Conservation (phyloP, 257 asterid genomes). For the Echium plantagineum region DNA sequence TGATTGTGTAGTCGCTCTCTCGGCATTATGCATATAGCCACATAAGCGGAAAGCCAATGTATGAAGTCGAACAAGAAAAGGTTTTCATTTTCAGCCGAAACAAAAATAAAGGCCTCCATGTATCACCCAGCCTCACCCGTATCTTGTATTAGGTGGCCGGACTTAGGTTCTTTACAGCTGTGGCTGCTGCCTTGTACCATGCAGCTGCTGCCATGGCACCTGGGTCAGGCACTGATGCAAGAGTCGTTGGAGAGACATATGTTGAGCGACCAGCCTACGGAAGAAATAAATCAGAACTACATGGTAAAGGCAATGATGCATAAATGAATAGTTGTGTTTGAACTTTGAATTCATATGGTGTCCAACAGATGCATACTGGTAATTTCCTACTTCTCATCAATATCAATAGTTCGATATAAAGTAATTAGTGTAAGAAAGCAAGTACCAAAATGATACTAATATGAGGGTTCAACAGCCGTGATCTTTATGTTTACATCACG, state of each 20-base stretch:
- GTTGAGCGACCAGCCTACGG: constrained; percentile 96
- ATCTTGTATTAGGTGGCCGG: constrained; percentile 18
- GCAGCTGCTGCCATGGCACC: constrained; percentile 96
- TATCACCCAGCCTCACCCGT: constrained; percentile 8
- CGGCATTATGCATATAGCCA: constrained; percentile 3
- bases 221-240: constrained; percentile 80
- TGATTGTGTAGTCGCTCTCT: too few species aligned
- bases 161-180: constrained; percentile 41
- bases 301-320: neutral
- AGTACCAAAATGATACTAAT: neutral
- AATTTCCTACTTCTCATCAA: too few species aligned
- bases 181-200: constrained; percentile 81
- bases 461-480: neutral
- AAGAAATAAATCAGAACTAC: constrained; percentile 7
- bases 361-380: neutral
- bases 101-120: constrained; percentile 23
- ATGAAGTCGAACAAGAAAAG: constrained; percentile 9
- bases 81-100: constrained; percentile 14
- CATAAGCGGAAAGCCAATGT: constrained; percentile 31
- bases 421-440: too few species aligned
- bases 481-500: neutral
- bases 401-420: too few species aligned
- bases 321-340: neutral
- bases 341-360: neutral
- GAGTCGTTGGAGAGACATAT: constrained; percentile 62